These are phyloP conservation scores for Leccinum variicolor DNA, from an alignment of 768 basidiomycete species.

Conservation along the genomic window DNA sequence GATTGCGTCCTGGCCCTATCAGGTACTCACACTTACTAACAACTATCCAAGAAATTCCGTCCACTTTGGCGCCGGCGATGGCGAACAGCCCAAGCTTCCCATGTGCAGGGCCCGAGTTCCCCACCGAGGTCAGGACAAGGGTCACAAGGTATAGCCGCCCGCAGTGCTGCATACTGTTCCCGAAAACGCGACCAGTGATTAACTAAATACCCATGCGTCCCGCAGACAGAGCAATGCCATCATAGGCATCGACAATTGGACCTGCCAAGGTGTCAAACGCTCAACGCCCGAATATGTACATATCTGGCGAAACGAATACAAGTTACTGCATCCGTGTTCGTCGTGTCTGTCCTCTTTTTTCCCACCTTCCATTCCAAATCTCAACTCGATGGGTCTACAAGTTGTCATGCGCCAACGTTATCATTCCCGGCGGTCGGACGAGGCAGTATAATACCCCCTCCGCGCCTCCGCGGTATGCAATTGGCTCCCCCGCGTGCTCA, in stretches of 20 bases:
- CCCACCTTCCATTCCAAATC: neutral
- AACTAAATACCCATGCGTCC: neutral
- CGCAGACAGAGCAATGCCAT: neutral
- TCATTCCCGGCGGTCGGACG: neutral
- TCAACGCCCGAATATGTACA: neutral
- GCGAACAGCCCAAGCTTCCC: neutral
- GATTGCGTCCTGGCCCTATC: neutral
- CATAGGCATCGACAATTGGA: neutral
- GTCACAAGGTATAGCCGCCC: neutral
- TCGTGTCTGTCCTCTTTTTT: neutral
- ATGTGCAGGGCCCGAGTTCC: neutral
- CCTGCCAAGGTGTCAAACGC: neutral
- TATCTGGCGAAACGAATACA: neutral
- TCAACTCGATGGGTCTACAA: neutral
- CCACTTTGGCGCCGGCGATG: neutral
- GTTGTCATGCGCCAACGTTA: neutral
- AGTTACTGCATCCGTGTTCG: neutral
- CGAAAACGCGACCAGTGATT: neutral
- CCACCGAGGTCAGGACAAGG: neutral
- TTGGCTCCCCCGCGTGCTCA: neutral
- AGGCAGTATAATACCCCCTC: neutral
- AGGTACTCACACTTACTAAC: neutral
- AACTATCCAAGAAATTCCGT: too few species aligned
- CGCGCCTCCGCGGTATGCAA: neutral
- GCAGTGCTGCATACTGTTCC: neutral